Base-by-base conservation (phyloP, 257 asterid species). In the Perilla frutescens region DNA sequence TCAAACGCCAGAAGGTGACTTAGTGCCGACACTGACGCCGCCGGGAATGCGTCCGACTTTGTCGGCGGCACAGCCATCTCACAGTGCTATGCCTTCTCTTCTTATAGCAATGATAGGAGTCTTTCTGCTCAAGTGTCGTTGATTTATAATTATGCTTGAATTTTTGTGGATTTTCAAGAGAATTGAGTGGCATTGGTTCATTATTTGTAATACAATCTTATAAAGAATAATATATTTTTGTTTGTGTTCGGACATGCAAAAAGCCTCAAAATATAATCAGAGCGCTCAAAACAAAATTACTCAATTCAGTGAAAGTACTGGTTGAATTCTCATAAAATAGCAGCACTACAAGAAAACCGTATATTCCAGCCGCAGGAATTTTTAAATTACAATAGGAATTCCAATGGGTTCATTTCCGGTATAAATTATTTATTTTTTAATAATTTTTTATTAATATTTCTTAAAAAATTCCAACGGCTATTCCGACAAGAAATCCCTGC, bases 31-130 rank as follows among this genome's bases (percentile, higher is more conserved):
- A 8, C 71, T 81, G 63, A 84, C 96, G 13, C 90, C 91, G 0
- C 86, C 96, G 0, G 96, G 96, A 40, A 81, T 83, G 79, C 79
- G 86, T 57, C 93, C 93, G 7, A 81, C 83, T 68, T 70, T 86
- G 15, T 89, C 97, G 0, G 70, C 85, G 7, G 84, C 93, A 39
- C 68, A 50, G 40, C 47, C 83, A 37, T 73, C 73, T 41, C 69
- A 7, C 10, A 65, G 49, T 51, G 41, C 68, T 40, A 72, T 83
- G 31, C 71, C 54, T 6, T 37, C 78, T 66, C 65, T 82, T 70
- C 8, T 82, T 54, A 53, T 79, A 43, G 81, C 76, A 43, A 56
- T 72, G 3, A 47, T 78, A 66, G 91, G 81, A 69, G 76, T 77
- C 31, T 34, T 79, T 74, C 62, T 76, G 8, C 29, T 85, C 54